A percentile compares a stretch with the other conserved stretches of the same genome.
These are phyloP conservation scores for maize (Zea mays) DNA, from an alignment of 176 grass and related monocot genomes.

Conservation along the genomic window DNA sequence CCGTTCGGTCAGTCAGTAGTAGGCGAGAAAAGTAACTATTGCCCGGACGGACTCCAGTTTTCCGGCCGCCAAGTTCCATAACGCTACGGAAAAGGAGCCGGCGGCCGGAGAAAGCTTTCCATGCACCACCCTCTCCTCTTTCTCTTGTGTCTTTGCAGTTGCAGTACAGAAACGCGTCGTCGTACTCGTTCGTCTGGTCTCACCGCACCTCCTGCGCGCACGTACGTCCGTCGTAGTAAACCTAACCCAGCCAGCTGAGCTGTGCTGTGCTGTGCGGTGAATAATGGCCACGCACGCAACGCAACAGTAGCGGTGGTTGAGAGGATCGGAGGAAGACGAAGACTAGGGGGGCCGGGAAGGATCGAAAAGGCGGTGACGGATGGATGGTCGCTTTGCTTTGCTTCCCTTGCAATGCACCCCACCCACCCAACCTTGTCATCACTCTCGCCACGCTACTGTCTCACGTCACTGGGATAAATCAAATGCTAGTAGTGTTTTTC, in stretches of 20 bases:
- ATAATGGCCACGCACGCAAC: no score
- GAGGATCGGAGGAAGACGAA: neutral
- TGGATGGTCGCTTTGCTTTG: slow-evolving; percentile 55
- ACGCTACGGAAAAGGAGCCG: no score
- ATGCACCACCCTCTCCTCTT: neutral
- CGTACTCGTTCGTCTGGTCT: neutral
- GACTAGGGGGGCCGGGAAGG: neutral
- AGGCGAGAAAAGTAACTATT: no score
- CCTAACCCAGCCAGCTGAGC: neutral
- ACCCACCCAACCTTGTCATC: slow-evolving; percentile 42
- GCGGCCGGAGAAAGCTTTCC: no score
- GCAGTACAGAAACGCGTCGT: neutral
- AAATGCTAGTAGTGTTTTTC: no score
- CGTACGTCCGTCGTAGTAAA: neutral
- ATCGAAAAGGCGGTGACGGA: neutral
- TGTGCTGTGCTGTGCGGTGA: no score
- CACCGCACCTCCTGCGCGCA: neutral
- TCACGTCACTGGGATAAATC: no score
- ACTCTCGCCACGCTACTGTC: slow-evolving; percentile 33
- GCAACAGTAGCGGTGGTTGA: slow-evolving; percentile 24
- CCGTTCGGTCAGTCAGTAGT: no score
- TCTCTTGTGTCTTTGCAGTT: slow-evolving; percentile 10
- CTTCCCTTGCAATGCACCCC: slow-evolving; percentile 65
- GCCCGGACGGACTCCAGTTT: no score
- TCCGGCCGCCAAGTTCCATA: no score